Conservation (phyloP, 805 yeast species). For the Starmerella sirachaensis region DNA sequence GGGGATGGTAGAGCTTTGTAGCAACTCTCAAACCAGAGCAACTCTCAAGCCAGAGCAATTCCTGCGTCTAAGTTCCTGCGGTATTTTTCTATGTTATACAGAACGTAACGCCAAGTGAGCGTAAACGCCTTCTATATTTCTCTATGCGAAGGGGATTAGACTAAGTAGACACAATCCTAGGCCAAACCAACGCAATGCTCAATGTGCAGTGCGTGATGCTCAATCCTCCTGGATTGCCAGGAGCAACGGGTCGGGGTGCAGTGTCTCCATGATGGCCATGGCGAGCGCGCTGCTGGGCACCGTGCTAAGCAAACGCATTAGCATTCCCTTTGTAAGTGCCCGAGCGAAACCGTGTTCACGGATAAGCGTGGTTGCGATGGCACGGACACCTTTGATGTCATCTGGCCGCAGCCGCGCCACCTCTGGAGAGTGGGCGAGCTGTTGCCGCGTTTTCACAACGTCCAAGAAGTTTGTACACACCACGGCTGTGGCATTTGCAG, state of each 20-base stretch:
- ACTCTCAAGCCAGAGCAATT: too few species aligned
- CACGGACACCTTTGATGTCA: conserved; percentile 27
- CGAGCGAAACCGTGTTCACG: conserved; percentile 29
- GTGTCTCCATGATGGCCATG: conserved; percentile 33
- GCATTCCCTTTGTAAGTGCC: conserved; percentile 31
- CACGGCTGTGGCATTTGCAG: conserved; percentile 30
- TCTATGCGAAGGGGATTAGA: too few species aligned
- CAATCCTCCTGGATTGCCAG: conserved; percentile 19
- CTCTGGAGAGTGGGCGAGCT: conserved; percentile 33
- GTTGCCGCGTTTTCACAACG: conserved; percentile 36
- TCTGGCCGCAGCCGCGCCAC: conserved; percentile 30
- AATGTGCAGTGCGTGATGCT: too few species aligned
- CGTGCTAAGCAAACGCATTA: conserved; percentile 29
- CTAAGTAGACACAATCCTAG: too few species aligned
- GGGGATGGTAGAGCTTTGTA: too few species aligned
- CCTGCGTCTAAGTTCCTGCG: background rate
- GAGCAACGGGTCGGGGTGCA: conserved; percentile 29
- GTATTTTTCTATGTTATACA: background rate
- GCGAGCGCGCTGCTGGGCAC: conserved; percentile 32
- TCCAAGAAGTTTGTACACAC: conserved; percentile 32
- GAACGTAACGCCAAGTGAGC: background rate
- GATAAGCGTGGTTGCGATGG: conserved; percentile 29
- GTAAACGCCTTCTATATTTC: background rate
- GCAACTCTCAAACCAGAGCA: too few species aligned
- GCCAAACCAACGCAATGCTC: too few species aligned